Evolutionary conservation across 2,329 filamentous ascomycete species (phyloP).

Genomic region (Clonostachys rhizophaga): DNA sequence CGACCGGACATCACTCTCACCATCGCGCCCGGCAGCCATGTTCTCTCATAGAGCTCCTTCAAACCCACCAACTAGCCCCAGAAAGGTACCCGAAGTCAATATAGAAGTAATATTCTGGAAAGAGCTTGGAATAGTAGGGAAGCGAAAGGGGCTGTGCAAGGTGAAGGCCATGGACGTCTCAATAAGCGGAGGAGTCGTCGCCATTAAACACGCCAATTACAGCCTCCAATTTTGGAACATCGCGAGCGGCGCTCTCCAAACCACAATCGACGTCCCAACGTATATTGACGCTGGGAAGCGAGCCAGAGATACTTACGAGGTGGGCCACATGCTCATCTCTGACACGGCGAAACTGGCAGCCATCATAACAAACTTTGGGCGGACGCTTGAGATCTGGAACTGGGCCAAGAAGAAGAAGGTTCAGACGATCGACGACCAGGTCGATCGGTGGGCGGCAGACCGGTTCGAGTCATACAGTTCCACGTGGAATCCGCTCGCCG

Average conservation of each 20-base stretch:
- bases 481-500: slow-evolving; percentile 23
- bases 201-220: slow-evolving; percentile 47
- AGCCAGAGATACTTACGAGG: slow-evolving; percentile 34
- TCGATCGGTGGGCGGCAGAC: slow-evolving; percentile 29
- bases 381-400: slow-evolving; percentile 31
- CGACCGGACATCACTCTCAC: too few relatives aligned
- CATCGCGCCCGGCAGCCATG: too few relatives aligned
- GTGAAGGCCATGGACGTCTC: slow-evolving; percentile 29
- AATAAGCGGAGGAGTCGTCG: slow-evolving; percentile 20
- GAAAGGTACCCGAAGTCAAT: too few relatives aligned
- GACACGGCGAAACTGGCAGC: slow-evolving; percentile 29
- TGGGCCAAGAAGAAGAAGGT: slow-evolving; percentile 30
- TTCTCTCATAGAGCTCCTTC: too few relatives aligned
- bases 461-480: slow-evolving; percentile 26
- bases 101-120: slow-evolving; percentile 6
- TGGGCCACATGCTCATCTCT: slow-evolving; percentile 33
- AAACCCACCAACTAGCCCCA: too few relatives aligned
- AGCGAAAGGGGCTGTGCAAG: slow-evolving; percentile 10
- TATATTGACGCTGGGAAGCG: slow-evolving; percentile 30
- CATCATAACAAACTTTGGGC: slow-evolving; percentile 30
- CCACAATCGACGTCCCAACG: slow-evolving; percentile 27
- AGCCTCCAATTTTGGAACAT: slow-evolving; percentile 89
- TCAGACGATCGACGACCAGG: slow-evolving; percentile 23
- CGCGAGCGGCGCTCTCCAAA: slow-evolving; percentile 71
- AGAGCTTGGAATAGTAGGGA: slow-evolving; percentile 14